Conservation (phyloP, 768 basidiomycete species). For the Leccinum uliginosum region DNA sequence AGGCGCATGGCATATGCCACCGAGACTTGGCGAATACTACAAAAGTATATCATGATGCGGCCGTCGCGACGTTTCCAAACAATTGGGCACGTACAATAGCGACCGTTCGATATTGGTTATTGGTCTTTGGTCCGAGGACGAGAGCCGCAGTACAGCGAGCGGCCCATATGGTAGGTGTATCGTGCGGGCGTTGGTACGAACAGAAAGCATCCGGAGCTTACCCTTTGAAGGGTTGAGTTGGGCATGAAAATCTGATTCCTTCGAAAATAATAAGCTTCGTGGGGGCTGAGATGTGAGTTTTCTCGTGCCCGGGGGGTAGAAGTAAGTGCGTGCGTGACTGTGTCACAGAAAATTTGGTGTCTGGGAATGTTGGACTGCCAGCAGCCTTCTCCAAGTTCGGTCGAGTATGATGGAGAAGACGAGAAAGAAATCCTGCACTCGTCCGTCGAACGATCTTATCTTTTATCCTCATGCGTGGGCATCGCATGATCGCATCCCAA, state of each 20-base stretch:
- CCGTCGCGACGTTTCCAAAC: not conserved
- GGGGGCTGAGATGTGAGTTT: not conserved
- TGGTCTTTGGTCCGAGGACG: not conserved
- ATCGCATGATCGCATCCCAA: not conserved
- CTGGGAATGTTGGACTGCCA: not conserved
- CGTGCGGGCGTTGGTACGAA: not conserved
- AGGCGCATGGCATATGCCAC: not conserved
- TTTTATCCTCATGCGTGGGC: not conserved
- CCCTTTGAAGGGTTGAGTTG: not conserved
- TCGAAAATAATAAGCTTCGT: not conserved
- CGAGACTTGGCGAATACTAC: not conserved
- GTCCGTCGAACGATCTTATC: not conserved
- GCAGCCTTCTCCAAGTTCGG: not conserved
- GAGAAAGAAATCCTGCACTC: not conserved
- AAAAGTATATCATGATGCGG: not conserved
- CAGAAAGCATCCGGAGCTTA: not conserved
- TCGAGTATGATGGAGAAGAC: no score
- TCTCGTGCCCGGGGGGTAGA: not conserved
- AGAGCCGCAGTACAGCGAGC: not conserved
- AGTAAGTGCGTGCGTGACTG: not conserved
- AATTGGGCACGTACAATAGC: not conserved
- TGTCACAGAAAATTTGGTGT: not conserved
- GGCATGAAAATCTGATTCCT: not conserved
- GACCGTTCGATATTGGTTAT: not conserved
- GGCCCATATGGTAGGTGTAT: not conserved